Percentiles rank a stretch among this genome's conserved stretches.
Evolutionary conservation across 2,329 filamentous ascomycete genomes (phyloP).

Genomic region (Arthrobotrys musiformis): DNA sequence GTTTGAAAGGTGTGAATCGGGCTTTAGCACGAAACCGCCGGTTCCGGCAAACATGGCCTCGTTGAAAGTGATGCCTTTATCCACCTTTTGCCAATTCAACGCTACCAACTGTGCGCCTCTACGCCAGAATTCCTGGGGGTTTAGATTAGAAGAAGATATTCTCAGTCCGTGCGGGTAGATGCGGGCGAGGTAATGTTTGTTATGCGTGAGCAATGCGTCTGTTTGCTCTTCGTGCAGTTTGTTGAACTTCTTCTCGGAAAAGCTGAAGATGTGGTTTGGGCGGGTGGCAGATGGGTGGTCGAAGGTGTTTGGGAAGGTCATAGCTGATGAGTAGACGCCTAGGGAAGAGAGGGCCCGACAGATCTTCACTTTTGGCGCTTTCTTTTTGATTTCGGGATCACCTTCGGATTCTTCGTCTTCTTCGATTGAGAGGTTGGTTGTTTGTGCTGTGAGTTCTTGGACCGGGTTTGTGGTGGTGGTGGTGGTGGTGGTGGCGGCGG

Average conservation of each 20-base stretch:
- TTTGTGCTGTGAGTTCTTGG: conserved; percentile 32
- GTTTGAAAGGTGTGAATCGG: conserved; percentile 66
- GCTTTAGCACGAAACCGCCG: conserved; percentile 73
- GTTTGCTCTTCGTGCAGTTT: conserved; percentile 68
- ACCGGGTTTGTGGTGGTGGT: too few relatives aligned
- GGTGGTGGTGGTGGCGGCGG: too few relatives aligned
- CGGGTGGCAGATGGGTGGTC: conserved; percentile 60
- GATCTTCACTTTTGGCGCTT: conserved; percentile 57
- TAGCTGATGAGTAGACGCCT: conserved; percentile 58
- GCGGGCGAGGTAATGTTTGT: conserved; percentile 72
- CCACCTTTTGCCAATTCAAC: conserved; percentile 74
- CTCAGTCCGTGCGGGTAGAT: conserved; percentile 74
- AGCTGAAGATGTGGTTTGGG: conserved; percentile 73
- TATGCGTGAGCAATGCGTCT: conserved; percentile 70
- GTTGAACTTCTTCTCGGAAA: conserved; percentile 71
- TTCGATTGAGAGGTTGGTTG: conserved; percentile 27
- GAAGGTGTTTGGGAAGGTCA: conserved; percentile 58
- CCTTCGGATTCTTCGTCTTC: conserved; percentile 28
- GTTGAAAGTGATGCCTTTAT: conserved; percentile 76
- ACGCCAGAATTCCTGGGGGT: conserved; percentile 73
- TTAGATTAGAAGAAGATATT: conserved; percentile 73
- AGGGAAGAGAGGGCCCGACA: conserved; percentile 57
- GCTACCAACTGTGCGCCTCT: conserved; percentile 74
- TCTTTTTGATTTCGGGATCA: conserved; percentile 39
- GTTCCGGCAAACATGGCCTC: conserved; percentile 73